These are phyloP conservation scores for Candida sonorensis DNA, from an alignment of 805 yeast genomes.

Conservation along the genomic window DNA sequence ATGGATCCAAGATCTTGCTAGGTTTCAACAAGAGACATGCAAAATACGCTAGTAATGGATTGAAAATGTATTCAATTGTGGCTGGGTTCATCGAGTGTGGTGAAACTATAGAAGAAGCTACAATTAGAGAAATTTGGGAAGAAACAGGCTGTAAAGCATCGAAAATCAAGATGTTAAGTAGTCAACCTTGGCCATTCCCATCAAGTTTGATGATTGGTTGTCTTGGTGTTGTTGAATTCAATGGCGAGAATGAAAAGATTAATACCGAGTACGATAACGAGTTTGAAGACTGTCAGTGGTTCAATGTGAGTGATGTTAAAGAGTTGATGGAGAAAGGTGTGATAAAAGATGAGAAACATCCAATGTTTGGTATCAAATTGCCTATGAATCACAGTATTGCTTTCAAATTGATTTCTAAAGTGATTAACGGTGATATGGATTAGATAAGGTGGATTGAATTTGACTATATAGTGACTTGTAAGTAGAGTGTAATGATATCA, in stretches of 20 bases:
- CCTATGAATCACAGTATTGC: slow-evolving; percentile 42
- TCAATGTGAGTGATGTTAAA: slow-evolving; percentile 50
- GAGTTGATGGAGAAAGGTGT: slow-evolving; percentile 16
- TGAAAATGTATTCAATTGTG: slow-evolving; percentile 66
- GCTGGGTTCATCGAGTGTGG: slow-evolving; percentile 97
- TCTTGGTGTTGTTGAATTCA: slow-evolving; percentile 66
- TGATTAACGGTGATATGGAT: slow-evolving; percentile 8
- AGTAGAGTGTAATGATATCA: no score
- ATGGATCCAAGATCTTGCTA: slow-evolving; percentile 55
- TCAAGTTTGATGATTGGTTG: slow-evolving; percentile 93
- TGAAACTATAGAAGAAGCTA: slow-evolving; percentile 85
- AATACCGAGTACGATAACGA: slow-evolving; percentile 81
- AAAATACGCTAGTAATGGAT: slow-evolving; percentile 11
- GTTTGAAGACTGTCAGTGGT: slow-evolving; percentile 82
- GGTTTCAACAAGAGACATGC: slow-evolving; percentile 65
- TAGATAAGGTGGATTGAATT: no score
- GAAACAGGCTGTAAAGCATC: slow-evolving; percentile 77
- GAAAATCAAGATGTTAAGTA: slow-evolving; percentile 52
- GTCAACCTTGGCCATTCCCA: slow-evolving; percentile 99
- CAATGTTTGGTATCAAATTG: slow-evolving; percentile 32
- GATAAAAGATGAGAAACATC: slow-evolving; percentile 12
- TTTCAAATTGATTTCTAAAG: slow-evolving; percentile 34
- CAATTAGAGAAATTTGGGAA: slow-evolving; percentile 88
- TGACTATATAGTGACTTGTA: no score
- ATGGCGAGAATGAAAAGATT: slow-evolving; percentile 58